phyloP scores from a whole-genome alignment of 164 flowering plant species.

The Dillenia turbinata region DNA sequence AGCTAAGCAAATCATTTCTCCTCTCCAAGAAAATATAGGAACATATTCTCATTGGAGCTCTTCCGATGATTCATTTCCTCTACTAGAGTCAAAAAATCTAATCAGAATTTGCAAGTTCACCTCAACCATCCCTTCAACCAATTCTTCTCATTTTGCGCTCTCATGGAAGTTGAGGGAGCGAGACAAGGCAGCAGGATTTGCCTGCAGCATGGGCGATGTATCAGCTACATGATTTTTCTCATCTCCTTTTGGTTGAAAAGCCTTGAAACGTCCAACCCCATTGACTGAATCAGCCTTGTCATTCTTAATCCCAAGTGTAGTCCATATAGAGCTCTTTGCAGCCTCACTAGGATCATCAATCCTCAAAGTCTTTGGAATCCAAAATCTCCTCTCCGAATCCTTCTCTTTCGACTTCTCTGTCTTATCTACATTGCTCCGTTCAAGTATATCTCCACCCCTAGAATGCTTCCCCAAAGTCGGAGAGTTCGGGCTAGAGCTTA shows the following conservation, averaged over 20 bases:
- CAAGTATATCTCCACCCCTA: constrained; percentile 24
- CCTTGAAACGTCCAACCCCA: constrained; percentile 21
- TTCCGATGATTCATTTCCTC: too few species aligned
- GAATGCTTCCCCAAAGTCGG: constrained; percentile 42
- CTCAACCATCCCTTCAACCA: too few species aligned
- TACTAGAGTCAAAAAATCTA: too few species aligned
- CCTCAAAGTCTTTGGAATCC: constrained; percentile 42
- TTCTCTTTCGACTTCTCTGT: constrained; percentile 9
- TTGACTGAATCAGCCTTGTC: not conserved
- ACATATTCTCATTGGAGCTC: too few species aligned
- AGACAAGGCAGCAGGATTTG: constrained; percentile 61
- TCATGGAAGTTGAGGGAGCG: constrained; percentile 50
- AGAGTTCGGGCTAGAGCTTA: constrained; percentile 16
- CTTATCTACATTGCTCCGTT: constrained; percentile 7
- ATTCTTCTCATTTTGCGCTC: constrained; percentile 14
- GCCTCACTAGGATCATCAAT: constrained; percentile 14
- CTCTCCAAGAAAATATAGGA: too few species aligned
- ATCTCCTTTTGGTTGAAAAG: constrained; percentile 21
- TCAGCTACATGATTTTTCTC: constrained; percentile 14
- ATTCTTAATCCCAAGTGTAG: constrained; percentile 31
- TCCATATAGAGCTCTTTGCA: constrained; percentile 57
- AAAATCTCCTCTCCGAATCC: constrained; percentile 13
- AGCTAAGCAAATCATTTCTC: too few species aligned
- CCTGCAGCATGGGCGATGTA: constrained; percentile 27
- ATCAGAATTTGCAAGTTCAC: too few species aligned